phyloP scores from a whole-genome alignment of 129 eudicot genomes.

The Flaveria bidentis region DNA sequence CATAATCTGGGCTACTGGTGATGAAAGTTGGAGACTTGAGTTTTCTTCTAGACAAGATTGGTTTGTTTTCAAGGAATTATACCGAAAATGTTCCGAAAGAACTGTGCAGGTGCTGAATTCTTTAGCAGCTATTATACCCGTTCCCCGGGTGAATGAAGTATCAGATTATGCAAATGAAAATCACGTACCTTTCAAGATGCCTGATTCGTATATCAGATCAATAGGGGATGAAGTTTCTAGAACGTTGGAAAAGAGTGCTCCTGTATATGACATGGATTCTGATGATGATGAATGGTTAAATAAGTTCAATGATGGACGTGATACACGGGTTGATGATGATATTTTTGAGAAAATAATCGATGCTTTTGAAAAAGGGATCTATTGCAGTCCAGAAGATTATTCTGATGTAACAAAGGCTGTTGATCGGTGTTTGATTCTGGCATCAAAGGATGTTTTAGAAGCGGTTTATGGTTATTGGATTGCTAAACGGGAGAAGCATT shows the following conservation, averaged over 20 bases:
- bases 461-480: constrained; percentile 69
- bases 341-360: constrained; percentile 73
- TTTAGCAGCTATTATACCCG: constrained; percentile 53
- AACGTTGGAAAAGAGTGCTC: constrained; percentile 51
- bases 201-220: constrained; percentile 57
- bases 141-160: constrained; percentile 75
- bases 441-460: constrained; percentile 53
- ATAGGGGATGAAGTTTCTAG: constrained; percentile 76
- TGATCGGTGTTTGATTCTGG: constrained; percentile 48
- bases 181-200: constrained; percentile 47
- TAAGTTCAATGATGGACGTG: constrained; percentile 43
- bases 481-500: constrained; percentile 60
- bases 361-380: constrained; percentile 71
- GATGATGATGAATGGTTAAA: constrained; percentile 82
- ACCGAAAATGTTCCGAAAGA: constrained; percentile 63
- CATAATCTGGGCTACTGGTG: constrained; percentile 55
- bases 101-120: constrained; percentile 39
- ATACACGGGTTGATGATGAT: constrained; percentile 42
- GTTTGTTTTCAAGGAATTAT: constrained; percentile 71
- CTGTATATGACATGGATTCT: constrained; percentile 74
- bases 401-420: constrained; percentile 44
- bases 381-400: constrained; percentile 52
- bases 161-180: constrained; percentile 28
- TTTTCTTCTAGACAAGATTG: constrained; percentile 74
- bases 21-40: constrained; percentile 68